Evolutionary conservation across 768 basidiomycete genomes (phyloP).

Genomic region (Hericium erinaceus): DNA sequence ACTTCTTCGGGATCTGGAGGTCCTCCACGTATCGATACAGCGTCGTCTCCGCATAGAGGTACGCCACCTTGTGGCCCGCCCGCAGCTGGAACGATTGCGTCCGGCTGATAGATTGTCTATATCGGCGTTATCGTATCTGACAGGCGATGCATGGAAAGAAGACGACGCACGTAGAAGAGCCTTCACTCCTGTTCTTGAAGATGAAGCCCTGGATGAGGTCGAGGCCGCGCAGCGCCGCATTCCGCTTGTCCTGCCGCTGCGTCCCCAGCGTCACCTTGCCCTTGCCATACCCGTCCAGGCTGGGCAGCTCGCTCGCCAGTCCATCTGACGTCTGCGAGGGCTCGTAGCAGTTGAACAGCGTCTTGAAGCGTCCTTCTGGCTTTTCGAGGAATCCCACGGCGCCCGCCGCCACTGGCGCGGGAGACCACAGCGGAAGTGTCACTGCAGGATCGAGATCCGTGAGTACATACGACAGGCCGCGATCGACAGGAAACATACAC

Average conservation of each 20-base stretch:
- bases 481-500: conserved; percentile 29
- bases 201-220: conserved; percentile 46
- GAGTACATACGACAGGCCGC: not conserved
- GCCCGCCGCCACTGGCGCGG: conserved; percentile 51
- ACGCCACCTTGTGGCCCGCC: conserved; percentile 56
- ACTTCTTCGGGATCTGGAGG: conserved; percentile 54
- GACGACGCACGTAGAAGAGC: conserved; percentile 5
- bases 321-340: conserved; percentile 38
- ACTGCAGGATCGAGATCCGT: conserved; percentile 13
- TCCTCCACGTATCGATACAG: conserved; percentile 59
- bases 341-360: conserved; percentile 59
- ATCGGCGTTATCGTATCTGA: not conserved
- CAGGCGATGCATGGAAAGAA: not conserved
- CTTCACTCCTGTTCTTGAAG: not conserved
- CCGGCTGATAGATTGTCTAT: conserved; percentile 37
- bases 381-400: conserved; percentile 70
- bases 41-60: conserved; percentile 61
- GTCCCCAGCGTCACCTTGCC: conserved; percentile 39
- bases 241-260: conserved; percentile 50
- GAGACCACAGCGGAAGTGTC: conserved; percentile 57
- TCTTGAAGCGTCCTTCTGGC: conserved; percentile 59
- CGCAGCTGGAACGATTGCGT: conserved; percentile 53
- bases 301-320: conserved; percentile 39
- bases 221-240: conserved; percentile 44
- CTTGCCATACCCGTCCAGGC: conserved; percentile 55